Conservation (phyloP, 2,329 filamentous ascomycete genomes). For the Cladosporium sp. region DNA sequence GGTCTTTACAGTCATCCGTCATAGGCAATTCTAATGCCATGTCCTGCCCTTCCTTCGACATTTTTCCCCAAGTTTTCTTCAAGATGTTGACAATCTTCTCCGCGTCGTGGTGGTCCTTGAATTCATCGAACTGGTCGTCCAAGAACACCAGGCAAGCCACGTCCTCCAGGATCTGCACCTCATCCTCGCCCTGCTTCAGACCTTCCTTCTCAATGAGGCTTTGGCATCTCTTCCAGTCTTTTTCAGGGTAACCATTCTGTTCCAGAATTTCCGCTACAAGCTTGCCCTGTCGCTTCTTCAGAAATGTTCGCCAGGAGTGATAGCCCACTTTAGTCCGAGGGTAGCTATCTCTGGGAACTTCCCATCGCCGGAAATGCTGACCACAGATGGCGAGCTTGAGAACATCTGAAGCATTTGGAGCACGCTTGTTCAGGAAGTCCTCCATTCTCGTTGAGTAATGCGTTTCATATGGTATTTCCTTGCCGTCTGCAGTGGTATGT, state of each 20-base stretch:
- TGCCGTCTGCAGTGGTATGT: slow-evolving; percentile 41
- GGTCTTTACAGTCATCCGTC: slow-evolving; percentile 56
- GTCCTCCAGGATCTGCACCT: slow-evolving; percentile 76
- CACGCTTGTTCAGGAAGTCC: slow-evolving; percentile 60
- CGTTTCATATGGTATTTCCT: slow-evolving; percentile 66
- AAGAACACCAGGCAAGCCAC: slow-evolving; percentile 83
- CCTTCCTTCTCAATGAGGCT: slow-evolving; percentile 76
- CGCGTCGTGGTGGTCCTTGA: slow-evolving; percentile 69
- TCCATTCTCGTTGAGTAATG: slow-evolving; percentile 81
- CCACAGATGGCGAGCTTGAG: slow-evolving; percentile 74
- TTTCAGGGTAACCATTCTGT: slow-evolving; percentile 46
- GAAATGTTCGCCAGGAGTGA: slow-evolving; percentile 70
- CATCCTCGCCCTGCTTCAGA: slow-evolving; percentile 56
- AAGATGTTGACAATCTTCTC: slow-evolving; percentile 70
- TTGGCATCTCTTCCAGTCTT: slow-evolving; percentile 60
- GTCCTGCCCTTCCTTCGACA: slow-evolving; percentile 59
- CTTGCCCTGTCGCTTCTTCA: slow-evolving; percentile 68
- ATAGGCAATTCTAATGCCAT: slow-evolving; percentile 64
- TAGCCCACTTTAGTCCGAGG: slow-evolving; percentile 74
- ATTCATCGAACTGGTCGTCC: slow-evolving; percentile 80
- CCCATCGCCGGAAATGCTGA: slow-evolving; percentile 83
- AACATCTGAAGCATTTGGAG: slow-evolving; percentile 59
- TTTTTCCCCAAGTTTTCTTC: slow-evolving; percentile 72
- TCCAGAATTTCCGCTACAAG: slow-evolving; percentile 53
- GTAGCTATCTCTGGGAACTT: slow-evolving; percentile 69